phyloP scores from a whole-genome alignment of 371 early-diverging fungal species.

The Neoconidiobolus thromboides region DNA sequence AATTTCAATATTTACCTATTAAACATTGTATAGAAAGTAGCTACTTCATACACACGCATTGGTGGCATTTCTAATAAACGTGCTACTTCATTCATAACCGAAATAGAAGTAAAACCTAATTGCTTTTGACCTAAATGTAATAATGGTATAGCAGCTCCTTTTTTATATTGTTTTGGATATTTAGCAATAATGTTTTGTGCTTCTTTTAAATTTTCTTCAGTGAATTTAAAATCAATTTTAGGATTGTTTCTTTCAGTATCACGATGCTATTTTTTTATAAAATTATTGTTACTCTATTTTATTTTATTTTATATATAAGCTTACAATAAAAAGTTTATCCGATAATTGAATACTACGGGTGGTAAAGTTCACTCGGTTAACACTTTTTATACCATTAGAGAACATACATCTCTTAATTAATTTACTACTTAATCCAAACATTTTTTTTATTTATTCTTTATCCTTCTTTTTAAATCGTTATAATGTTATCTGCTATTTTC shows the following conservation, averaged over 20 bases:
- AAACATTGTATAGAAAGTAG: conserved; percentile 98
- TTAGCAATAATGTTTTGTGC: conserved; percentile 76
- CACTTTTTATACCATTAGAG: too few species aligned
- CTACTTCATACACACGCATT: conserved; percentile 98
- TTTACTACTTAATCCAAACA: too few species aligned
- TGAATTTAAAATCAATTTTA: conserved; percentile 69
- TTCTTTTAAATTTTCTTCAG: conserved; percentile 51
- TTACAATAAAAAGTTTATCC: conserved; percentile 50
- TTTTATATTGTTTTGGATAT: conserved; percentile 95
- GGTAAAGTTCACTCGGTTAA: too few species aligned
- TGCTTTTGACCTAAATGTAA: conserved; percentile 92
- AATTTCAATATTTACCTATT: conserved; percentile 41
- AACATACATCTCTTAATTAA: too few species aligned
- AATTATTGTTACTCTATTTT: background rate
- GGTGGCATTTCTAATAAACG: conserved; percentile 85
- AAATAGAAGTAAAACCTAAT: conserved; percentile 75
- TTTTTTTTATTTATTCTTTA: too few species aligned
- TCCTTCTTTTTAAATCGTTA: too few species aligned
- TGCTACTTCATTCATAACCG: conserved; percentile 95
- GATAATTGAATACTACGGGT: conserved; percentile 11
- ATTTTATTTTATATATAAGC: background rate
- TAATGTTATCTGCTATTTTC: too few species aligned
- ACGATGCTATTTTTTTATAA: conserved; percentile 39
- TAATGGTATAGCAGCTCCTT: conserved; percentile 90
- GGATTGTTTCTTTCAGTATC: conserved; percentile 83